Base-by-base conservation (phyloP, 352 stramenopile species). In the Phytopythium boreale region DNA sequence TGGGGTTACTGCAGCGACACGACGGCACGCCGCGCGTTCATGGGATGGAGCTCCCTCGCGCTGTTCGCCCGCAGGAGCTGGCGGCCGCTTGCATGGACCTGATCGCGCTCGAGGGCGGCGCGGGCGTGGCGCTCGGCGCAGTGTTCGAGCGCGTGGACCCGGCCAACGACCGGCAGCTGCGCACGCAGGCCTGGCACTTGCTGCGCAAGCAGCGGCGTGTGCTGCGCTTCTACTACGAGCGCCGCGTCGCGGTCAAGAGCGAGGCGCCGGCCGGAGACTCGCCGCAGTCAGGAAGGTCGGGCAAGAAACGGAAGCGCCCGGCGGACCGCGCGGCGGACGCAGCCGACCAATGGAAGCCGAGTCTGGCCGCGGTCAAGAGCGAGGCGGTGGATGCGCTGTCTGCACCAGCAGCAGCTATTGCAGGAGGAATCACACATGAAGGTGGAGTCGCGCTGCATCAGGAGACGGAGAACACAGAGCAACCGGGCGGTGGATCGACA, bases 271-370 rank as follows among this genome's bases (percentile, higher is more conserved):
- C 22, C 12, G 34, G 20, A 27, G 8, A 56, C 15, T n/a, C 24
- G 22, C 39, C 14, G 36, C 24, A 52, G 39, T 19, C 62, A 15
- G 27, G 4, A 29, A 34, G 47, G 24, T 10, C 50, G 19, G 64
- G 72, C 52, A 90, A 84, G 76, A 90, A 92, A 57, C 74, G 79
- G 41, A 87, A 88, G 57, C 77, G 83, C 11, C 72, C 77, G 29
- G 73, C 26, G 2, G 27, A 61, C 20, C 41, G 50, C 12, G 37
- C 12, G 22, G 46, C 47, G 17, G 51, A 66, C 15, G 36, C 51
- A 15, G 56, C 55, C 10, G 50, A 24, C 27, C 20, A 67, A 9
- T 50, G 41, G 36, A 20, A 2, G 56, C 56, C 56, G 4, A 61
- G 24, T 36, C 36, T 61, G 22, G 34, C 63, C 5, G 55, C 61